phyloP scores from a whole-genome alignment of 345 rosid genomes.

The Microthlaspi erraticum region DNA sequence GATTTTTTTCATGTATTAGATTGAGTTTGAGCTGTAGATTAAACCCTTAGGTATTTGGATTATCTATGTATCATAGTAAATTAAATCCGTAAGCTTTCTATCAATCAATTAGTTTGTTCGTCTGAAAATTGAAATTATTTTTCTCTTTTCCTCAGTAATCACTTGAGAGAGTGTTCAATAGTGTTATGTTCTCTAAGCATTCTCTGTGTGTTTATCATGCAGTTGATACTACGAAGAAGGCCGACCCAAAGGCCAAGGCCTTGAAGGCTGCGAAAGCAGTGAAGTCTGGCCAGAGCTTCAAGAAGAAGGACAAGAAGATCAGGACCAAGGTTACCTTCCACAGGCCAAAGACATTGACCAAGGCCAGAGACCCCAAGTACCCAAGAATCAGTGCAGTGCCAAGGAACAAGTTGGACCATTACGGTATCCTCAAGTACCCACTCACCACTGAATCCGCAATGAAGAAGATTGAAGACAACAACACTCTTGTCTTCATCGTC shows the following conservation, averaged over 20 bases:
- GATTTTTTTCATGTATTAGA: neutral
- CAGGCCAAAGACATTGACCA: constrained; percentile 87
- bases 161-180: neutral
- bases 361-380: constrained; percentile 77
- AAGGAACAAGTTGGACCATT: constrained; percentile 93
- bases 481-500: constrained; percentile 93
- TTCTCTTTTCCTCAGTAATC: neutral
- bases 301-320: constrained; percentile 83
- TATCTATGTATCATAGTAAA: no score
- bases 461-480: constrained; percentile 97
- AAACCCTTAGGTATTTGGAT: no score
- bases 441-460: constrained; percentile 93
- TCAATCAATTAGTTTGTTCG: neutral
- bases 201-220: constrained; percentile 16
- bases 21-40: neutral
- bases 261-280: constrained; percentile 88
- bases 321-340: constrained; percentile 90
- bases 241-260: constrained; percentile 87
- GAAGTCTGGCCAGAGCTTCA: constrained; percentile 75
- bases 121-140: neutral
- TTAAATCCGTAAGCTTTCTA: neutral
- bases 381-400: constrained; percentile 81
- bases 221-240: constrained; percentile 63
- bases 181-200: neutral
- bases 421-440: constrained; percentile 87